A percentile compares a stretch with the other conserved stretches of the same genome.
These are phyloP conservation scores for Scedosporium dehoogii DNA, from an alignment of 2,329 filamentous ascomycete genomes.

Conservation along the genomic window DNA sequence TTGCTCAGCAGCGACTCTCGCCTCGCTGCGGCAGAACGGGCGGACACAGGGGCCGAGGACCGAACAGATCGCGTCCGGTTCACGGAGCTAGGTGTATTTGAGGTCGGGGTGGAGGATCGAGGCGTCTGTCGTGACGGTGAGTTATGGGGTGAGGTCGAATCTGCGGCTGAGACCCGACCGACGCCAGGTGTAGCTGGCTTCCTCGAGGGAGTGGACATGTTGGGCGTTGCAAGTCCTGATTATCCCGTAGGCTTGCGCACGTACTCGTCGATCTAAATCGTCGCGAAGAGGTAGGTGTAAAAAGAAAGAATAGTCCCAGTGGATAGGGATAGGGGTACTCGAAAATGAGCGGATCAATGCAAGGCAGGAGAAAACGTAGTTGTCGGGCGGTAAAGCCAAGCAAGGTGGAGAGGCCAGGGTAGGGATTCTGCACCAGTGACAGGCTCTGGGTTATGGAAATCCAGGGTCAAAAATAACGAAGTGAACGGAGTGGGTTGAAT, in stretches of 20 bases:
- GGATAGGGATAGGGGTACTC: neutral
- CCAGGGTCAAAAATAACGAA: neutral
- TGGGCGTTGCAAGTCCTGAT: neutral
- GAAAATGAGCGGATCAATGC: too few species aligned
- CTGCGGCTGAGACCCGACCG: neutral
- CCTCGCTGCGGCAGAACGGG: slow-evolving; percentile 59
- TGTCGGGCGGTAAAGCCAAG: too few species aligned
- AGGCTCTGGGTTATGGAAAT: too few species aligned
- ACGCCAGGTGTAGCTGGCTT: slow-evolving; percentile 5
- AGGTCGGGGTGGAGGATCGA: slow-evolving; percentile 39
- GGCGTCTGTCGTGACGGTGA: slow-evolving; percentile 1
- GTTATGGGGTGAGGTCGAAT: slow-evolving; percentile 1
- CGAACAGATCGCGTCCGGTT: slow-evolving; percentile 57
- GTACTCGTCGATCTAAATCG: too few species aligned
- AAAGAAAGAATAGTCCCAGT: neutral
- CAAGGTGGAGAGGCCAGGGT: too few species aligned
- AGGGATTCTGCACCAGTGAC: too few species aligned
- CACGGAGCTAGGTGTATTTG: slow-evolving; percentile 27
- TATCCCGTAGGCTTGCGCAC: neutral
- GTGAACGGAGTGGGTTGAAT: neutral
- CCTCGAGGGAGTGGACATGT: slow-evolving; percentile 5
- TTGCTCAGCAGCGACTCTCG: slow-evolving; percentile 36
- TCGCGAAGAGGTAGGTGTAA: neutral
- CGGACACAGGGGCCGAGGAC: slow-evolving; percentile 57
- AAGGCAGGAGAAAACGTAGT: too few species aligned